A percentile compares a stretch with the other conserved stretches of the same genome.
phyloP scores from a whole-genome alignment of 768 basidiomycete species.

The Tulasnella sp. region DNA sequence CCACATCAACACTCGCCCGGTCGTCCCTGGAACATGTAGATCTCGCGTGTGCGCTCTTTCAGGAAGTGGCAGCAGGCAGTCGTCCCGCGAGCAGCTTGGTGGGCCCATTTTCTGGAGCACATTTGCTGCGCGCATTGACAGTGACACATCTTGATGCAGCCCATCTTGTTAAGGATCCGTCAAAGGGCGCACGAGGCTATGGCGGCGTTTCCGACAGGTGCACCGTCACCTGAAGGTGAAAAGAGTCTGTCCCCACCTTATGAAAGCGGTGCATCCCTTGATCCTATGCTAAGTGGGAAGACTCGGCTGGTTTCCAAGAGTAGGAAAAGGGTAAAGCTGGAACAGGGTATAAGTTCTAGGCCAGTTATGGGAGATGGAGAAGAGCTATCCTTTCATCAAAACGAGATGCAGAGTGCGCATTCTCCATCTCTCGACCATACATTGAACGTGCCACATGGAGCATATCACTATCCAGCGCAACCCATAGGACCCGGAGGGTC shows the following conservation, averaged over 20 bases:
- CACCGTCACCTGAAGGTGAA: background rate
- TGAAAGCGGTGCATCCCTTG: conserved; percentile 10
- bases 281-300: conserved; percentile 15
- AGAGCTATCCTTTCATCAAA: background rate
- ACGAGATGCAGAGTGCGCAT: background rate
- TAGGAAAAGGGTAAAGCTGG: background rate
- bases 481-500: background rate
- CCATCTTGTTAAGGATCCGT: conserved; percentile 14
- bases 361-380: background rate
- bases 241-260: background rate
- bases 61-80: conserved; percentile 14
- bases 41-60: conserved; percentile 14
- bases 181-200: conserved; percentile 3
- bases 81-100: conserved; percentile 14
- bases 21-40: conserved; percentile 59
- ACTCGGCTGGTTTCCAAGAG: conserved; percentile 11
- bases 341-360: background rate
- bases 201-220: conserved; percentile 11
- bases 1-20: conserved; percentile 56
- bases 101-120: no score
- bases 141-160: conserved; percentile 1
- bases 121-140: background rate
- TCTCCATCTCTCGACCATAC: conserved; percentile 8
- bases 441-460: background rate
- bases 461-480: background rate